These are phyloP conservation scores for Pseudophaeomoniella oleicola DNA, from an alignment of 2,329 filamentous ascomycete genomes.

Conservation along the genomic window DNA sequence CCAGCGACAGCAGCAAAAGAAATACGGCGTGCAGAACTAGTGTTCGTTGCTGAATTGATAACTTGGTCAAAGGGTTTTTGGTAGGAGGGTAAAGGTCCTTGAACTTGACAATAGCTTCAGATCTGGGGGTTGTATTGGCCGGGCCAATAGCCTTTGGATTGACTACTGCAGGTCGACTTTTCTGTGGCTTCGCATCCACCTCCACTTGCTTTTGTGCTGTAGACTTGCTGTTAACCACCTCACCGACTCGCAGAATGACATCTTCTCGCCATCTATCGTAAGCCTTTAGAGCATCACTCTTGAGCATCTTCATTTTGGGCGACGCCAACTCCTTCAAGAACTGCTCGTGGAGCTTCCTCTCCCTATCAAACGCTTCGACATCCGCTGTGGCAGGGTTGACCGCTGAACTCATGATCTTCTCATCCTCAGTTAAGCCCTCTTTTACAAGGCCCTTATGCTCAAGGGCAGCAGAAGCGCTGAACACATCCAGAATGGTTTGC, in stretches of 20 bases:
- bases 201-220: conserved; percentile 23
- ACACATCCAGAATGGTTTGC: conserved; percentile 20
- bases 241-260: conserved; percentile 55
- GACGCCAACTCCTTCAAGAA: conserved; percentile 16
- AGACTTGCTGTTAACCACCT: conserved; percentile 45
- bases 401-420: conserved; percentile 12
- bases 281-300: conserved; percentile 51
- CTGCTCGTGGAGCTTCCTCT: conserved; percentile 20
- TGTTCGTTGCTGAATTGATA: conserved; percentile 46
- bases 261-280: conserved; percentile 70
- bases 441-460: conserved; percentile 8
- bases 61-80: conserved; percentile 43
- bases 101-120: conserved; percentile 9
- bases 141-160: conserved; percentile 6
- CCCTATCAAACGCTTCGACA: conserved; percentile 12
- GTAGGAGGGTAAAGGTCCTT: conserved; percentile 44
- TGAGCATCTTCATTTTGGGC: conserved; percentile 30
- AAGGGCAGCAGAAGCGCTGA: conserved; percentile 16
- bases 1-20: conserved; percentile 58
- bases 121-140: conserved; percentile 6
- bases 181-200: conserved; percentile 9
- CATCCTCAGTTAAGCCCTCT: conserved; percentile 11
- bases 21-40: conserved; percentile 59
- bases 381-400: conserved; percentile 14
- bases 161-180: conserved; percentile 5